Evolutionary conservation across 2,329 filamentous ascomycete genomes (phyloP).

Genomic region (Chrysoporthe cubensis): DNA sequence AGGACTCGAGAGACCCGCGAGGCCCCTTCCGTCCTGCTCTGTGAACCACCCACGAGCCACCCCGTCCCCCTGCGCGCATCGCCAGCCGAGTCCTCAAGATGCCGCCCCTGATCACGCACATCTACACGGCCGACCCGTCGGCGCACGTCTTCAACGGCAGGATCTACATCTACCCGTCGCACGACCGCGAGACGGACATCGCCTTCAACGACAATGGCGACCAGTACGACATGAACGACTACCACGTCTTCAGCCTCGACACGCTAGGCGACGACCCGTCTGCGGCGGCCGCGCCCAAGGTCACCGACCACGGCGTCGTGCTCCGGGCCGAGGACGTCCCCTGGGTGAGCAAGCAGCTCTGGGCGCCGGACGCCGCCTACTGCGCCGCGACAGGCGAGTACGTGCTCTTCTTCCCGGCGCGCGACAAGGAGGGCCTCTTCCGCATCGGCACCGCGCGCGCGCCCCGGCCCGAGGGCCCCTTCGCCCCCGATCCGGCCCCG

Average conservation of each 20-base stretch:
- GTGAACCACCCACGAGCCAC: background rate
- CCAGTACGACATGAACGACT: conserved; percentile 84
- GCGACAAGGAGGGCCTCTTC: conserved; percentile 72
- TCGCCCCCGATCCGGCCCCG: conserved; percentile 64
- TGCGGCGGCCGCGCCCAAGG: conserved; percentile 40
- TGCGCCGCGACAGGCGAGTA: conserved; percentile 65
- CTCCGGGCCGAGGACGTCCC: conserved; percentile 69
- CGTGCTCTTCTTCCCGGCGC: conserved; percentile 78
- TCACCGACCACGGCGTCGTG: conserved; percentile 74
- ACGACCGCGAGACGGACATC: conserved; percentile 74
- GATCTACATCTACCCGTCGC: conserved; percentile 80
- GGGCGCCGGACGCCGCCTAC: conserved; percentile 75
- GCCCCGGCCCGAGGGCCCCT: conserved; percentile 70
- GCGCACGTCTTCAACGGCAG: conserved; percentile 78
- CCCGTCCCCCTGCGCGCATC: background rate
- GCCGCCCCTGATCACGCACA: conserved; percentile 70
- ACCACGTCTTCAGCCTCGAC: conserved; percentile 72
- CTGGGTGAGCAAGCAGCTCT: conserved; percentile 79
- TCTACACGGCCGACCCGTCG: conserved; percentile 81
- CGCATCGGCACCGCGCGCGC: conserved; percentile 73
- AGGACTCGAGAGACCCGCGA: too few species aligned
- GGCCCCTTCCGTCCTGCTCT: background rate
- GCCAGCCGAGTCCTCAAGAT: conserved; percentile 35
- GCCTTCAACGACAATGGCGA: conserved; percentile 82
- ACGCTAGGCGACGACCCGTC: conserved; percentile 51